A percentile compares a stretch with the other conserved stretches of the same genome.
Evolutionary conservation across 164 flowering plant genomes (phyloP).

Genomic region (Piper betle): DNA sequence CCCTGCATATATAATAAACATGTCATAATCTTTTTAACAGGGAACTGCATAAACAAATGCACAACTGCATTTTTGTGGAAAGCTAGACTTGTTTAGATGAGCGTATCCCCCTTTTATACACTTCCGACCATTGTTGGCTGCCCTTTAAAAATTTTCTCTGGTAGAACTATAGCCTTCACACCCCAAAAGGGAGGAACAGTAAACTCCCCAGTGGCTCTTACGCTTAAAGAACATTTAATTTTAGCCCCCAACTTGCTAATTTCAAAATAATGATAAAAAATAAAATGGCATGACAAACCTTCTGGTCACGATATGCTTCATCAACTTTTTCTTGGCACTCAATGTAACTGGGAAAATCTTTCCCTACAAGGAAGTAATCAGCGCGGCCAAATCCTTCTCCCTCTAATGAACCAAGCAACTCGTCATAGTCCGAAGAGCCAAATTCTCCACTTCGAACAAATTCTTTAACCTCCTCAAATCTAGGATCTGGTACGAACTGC

Average conservation of each 20-base stretch:
- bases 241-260: background rate
- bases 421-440: conserved; percentile 53
- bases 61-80: background rate
- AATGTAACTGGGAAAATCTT: conserved; percentile 85
- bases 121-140: no score
- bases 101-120: background rate
- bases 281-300: conserved; percentile 20
- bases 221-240: no score
- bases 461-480: conserved; percentile 76
- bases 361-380: conserved; percentile 90
- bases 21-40: background rate
- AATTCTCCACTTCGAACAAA: conserved; percentile 69
- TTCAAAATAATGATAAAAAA: no score
- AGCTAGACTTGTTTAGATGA: background rate
- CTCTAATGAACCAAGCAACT: conserved; percentile 76
- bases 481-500: conserved; percentile 79
- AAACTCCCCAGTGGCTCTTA: no score
- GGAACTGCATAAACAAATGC: background rate
- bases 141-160: no score
- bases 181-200: no score
- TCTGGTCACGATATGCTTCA: conserved; percentile 68
- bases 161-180: no score
- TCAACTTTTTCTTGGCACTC: conserved; percentile 92
- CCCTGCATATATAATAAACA: conserved; percentile 21
- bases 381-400: conserved; percentile 84